Conservation (phyloP, 805 yeast species). For the Teunomyces panamensis region DNA sequence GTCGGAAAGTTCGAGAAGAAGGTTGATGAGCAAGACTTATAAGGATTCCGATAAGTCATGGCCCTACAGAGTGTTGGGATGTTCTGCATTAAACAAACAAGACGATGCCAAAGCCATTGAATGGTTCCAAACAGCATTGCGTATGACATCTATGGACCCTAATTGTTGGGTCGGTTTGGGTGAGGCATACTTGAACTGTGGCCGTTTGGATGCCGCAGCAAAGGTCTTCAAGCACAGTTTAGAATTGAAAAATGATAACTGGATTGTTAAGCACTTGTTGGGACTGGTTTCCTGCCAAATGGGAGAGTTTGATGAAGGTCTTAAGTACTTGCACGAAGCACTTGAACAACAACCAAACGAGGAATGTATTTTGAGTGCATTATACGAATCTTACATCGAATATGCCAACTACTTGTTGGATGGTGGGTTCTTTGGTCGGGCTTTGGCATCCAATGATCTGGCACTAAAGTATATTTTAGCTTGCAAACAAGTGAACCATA, state of each 20-base stretch:
- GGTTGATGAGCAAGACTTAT: conserved; percentile 30
- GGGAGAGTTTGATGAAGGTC: conserved; percentile 64
- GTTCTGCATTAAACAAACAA: conserved; percentile 66
- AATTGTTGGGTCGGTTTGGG: conserved; percentile 96
- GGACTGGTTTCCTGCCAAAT: conserved; percentile 63
- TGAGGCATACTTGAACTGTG: conserved; percentile 86
- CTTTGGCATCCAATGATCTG: conserved; percentile 45
- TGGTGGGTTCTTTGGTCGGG: conserved; percentile 68
- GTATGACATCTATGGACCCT: conserved; percentile 62
- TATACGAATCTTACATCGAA: conserved; percentile 55
- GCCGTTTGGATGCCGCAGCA: conserved; percentile 80
- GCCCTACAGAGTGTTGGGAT: conserved; percentile 89
- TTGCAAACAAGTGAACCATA: conserved; percentile 33
- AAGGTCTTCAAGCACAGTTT: conserved; percentile 75
- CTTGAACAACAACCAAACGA: conserved; percentile 46
- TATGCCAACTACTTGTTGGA: conserved; percentile 50
- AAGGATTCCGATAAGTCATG: conserved; percentile 51
- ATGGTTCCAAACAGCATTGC: conserved; percentile 81
- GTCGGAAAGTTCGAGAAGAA: conserved; percentile 57
- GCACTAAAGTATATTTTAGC: conserved; percentile 44
- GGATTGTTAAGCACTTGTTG: conserved; percentile 64
- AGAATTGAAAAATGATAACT: conserved; percentile 48
- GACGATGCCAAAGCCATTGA: conserved; percentile 79
- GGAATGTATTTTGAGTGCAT: conserved; percentile 43
- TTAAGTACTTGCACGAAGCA: conserved; percentile 44